Base-by-base conservation (phyloP, 352 stramenopile species). In the Phytopythium boreale region DNA sequence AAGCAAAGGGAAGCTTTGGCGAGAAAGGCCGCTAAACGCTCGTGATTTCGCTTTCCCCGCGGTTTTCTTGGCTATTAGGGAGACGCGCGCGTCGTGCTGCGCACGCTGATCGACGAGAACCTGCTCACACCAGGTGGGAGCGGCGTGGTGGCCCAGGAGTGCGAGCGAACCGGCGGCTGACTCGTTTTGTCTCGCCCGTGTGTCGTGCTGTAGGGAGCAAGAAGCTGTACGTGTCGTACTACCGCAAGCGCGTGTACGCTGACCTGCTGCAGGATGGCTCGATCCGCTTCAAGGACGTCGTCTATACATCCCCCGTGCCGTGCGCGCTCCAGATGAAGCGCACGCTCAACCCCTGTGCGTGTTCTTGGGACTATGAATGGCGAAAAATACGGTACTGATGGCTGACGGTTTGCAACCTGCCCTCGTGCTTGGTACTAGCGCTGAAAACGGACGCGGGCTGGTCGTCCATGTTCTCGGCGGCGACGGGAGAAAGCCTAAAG, bases 191-290 rank as follows among this genome's bases (percentile, higher is more conserved):
- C 58, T 51, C 47, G 26, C 37, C 8, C 49, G 43, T 59, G 49
- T 27, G 29, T 10, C 2, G 39, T 46, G 24, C 27, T 62, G 20
- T 51, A 88, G 80, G 84, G 12, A 50, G 68, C 56, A 89, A 89
- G 74, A 88, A 87, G 64, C 77, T 93, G 50, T 93, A 85, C 61
- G 79, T 93, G 69, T 91, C 80, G 39, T 93, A 93, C 71, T 93
- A 93, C 66, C 84, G 84, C 49, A 88, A 89, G 62, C 81, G 82
- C 59, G 76, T 90, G 56, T 91, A 88, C 71, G 84, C 84, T 1
- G 84, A 93, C 52, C 68, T 93, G 49, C 70, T 90, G n/a, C 63
- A 74, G 29, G 82, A 93, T 65, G 82, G 84, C 22, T 89, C 82
- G 26, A 91, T 93, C 72, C 79, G 76, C 61, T 93, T 89, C 63